Evolutionary conservation across 2,329 filamentous ascomycete genomes (phyloP), one percentile per base, ranked within the genome.

Genomic region (Penicillium paneum): DNA sequence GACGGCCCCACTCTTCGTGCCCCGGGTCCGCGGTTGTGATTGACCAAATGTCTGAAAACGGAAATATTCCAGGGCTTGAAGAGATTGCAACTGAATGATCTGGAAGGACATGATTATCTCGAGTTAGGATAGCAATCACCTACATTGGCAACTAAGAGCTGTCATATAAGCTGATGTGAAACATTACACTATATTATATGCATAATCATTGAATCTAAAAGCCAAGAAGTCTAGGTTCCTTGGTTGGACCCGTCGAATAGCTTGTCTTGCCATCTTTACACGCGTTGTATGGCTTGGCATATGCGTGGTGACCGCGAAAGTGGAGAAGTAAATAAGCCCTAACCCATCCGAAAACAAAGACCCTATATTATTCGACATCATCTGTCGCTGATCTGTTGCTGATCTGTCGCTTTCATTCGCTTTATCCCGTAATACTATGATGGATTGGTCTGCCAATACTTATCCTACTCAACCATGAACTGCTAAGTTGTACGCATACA

Each of bases 281-380:
- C 52, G 52, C 52, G 52, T 54, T 50, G 10, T 29, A 28, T 21
- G 32, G 39, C 51, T 54, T 54, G 51, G 51, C 51, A 43, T 32
- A 48, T 41, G 28, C 40, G n/a, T 31, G 40, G 21, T 47, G 26
- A 35, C 17, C 13, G 26, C 24, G 8, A 39, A 3, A 29, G 21
- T 50, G 52, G 50, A 3, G 41, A 29, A 44, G 17, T 31, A 28
- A 47, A 15, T 39, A 12, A 44, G 42, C 43, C 41, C 51, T 48
- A 35, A 31, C 12, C n/a, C n/a, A 29, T 42, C 36, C 36, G 44
- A 41, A 48, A 42, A 41, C 44, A 39, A n/a, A 21, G 41, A 11
- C 7, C 40, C 28, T 36, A 12, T 21, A 39, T 39, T 19, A 29
- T 48, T 35, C 28, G 35, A 34, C 41, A 50, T 34, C 47, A n/a